Evolutionary conservation across 768 basidiomycete genomes (phyloP), one percentile per base, ranked within the genome.

Genomic region (Tricholoma sp.): DNA sequence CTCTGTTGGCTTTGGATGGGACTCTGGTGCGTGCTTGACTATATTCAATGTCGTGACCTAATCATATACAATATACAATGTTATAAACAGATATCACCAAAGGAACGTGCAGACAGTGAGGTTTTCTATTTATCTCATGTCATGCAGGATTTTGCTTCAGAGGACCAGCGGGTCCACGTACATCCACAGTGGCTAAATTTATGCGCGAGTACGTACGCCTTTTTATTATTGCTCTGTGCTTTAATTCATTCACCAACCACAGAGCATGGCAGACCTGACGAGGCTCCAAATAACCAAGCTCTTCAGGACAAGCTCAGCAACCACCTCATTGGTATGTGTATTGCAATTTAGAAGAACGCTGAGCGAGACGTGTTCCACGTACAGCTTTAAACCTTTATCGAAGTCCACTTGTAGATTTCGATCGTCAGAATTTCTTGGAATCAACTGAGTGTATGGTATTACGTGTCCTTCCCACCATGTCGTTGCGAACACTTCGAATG

Each of bases 51-150:
- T n/a, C n/a, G n/a, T n/a, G n/a, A n/a, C n/a, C n/a, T n/a, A n/a
- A n/a, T n/a, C n/a, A n/a, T n/a, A n/a, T n/a, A n/a, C n/a, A n/a
- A n/a, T n/a, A n/a, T n/a, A n/a, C n/a, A n/a, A n/a, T 52, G 51
- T 41, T 55, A 54, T 59, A 18, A 5, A 22, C 61, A 94, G 90
- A 82, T 94, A 46, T 81, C 86, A 8, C 61, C 67, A 8, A 83
- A 79, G 61, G 90, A 94, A 67, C 79, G 93, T 39, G 74, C 71
- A n/a, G 93, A 95, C 64, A 83, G 84, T 50, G 93, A 96, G 70
- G 67, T 91, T 22, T 89, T 89, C 67, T 96, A 94, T 71, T 76
- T 94, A 50, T 87, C 89, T 10, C 75, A 78, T 59, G 73, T 91
- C 59, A 75, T 76, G 53, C 79, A 77, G 47, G 68, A 80, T 39